Conservation (phyloP, 768 basidiomycete genomes). For the Porpolomopsis calyptriformis region DNA sequence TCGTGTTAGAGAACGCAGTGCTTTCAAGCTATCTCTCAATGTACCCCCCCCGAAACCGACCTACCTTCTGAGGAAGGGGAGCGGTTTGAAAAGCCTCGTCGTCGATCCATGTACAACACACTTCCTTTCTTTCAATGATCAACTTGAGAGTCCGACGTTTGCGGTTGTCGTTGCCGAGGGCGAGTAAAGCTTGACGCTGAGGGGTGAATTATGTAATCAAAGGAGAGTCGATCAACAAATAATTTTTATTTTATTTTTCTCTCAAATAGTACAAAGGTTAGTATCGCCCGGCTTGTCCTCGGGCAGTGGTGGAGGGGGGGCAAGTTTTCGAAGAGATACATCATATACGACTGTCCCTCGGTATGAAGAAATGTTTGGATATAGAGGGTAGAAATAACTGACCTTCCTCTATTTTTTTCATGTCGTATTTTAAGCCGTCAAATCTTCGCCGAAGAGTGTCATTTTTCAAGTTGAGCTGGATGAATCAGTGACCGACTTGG, state of each 20-base stretch:
- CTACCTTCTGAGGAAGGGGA: constrained; percentile 72
- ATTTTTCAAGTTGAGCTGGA: constrained; percentile 73
- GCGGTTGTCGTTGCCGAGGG: no score
- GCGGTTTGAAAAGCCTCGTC: constrained; percentile 47
- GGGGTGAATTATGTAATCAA: no score
- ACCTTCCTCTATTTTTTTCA: constrained; percentile 88
- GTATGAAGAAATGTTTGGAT: constrained; percentile 5
- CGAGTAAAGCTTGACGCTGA: no score
- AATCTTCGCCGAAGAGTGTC: constrained; percentile 65
- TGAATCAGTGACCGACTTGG: background rate
- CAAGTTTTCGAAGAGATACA: constrained; percentile 64
- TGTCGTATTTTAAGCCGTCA: constrained; percentile 76
- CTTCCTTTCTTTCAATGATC: background rate
- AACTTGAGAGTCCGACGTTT: no score
- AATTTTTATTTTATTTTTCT: no score
- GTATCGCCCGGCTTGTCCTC: background rate
- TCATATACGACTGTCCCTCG: constrained; percentile 64
- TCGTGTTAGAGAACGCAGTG: constrained; percentile 12
- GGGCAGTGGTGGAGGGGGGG: constrained; percentile 10
- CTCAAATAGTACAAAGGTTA: no score
- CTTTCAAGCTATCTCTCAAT: background rate
- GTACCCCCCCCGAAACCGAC: no score
- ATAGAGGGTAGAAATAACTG: constrained; percentile 9
- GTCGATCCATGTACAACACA: constrained; percentile 44
- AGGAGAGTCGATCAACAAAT: no score